A percentile compares a stretch with the other conserved stretches of the same genome.
phyloP scores from a whole-genome alignment of 305 asterid species.

The Plantago lanceolata region DNA sequence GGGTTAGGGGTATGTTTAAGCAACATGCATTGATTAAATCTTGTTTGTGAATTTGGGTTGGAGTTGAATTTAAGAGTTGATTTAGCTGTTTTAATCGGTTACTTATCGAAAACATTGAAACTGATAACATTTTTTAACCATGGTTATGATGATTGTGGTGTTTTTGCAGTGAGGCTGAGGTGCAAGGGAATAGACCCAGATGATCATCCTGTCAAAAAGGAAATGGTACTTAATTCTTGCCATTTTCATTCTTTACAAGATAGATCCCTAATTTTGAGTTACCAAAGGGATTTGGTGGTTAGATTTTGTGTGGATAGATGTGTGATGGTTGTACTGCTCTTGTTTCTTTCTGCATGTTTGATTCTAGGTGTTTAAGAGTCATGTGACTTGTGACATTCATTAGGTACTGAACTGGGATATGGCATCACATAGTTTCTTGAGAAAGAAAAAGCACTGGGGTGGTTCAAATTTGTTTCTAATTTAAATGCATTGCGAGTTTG shows the following conservation, averaged over 20 bases:
- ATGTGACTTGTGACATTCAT: not conserved
- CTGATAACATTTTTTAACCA: not conserved
- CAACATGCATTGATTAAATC: not conserved
- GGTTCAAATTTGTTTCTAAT: not conserved
- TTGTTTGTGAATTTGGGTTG: not conserved
- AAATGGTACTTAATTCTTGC: conserved; percentile 45
- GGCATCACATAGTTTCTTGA: not conserved
- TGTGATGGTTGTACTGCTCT: not conserved
- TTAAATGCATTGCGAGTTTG: not conserved
- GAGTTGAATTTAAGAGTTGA: not conserved
- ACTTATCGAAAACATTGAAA: not conserved
- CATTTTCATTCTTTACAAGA: conserved; percentile 7
- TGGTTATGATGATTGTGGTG: conserved; percentile 14
- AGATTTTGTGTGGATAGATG: not conserved
- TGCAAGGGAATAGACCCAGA: conserved; percentile 87
- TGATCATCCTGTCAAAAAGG: conserved; percentile 70
- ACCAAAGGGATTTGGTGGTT: not conserved
- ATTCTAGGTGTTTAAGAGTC: not conserved
- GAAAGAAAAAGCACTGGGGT: not conserved
- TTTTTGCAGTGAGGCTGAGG: conserved; percentile 74
- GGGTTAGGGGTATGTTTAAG: not conserved
- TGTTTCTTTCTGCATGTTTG: not conserved
- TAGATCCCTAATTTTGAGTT: not conserved
- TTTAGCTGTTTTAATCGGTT: not conserved
- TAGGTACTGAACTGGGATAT: conserved; percentile 6